Conservation (phyloP, 495 filamentous ascomycete species). For the Chaetomidium leptoderma region DNA sequence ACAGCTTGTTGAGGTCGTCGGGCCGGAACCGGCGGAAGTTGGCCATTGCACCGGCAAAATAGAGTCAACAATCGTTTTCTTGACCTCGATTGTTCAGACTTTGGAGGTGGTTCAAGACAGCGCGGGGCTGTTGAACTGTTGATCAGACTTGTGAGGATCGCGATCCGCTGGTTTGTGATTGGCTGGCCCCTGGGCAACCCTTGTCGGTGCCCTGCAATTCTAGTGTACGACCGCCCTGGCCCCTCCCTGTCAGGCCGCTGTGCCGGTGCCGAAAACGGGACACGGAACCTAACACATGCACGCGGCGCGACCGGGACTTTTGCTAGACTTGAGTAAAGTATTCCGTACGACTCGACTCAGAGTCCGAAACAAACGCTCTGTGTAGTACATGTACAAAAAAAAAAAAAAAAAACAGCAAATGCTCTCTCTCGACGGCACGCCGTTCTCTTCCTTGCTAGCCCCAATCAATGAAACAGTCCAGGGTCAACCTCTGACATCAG, state of each 20-base stretch:
- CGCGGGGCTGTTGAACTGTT: too few relatives aligned
- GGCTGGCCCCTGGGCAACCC: not conserved
- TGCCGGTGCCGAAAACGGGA: not conserved
- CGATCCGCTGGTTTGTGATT: too few relatives aligned
- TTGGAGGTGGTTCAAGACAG: not conserved
- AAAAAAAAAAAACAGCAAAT: too few relatives aligned
- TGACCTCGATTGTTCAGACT: not conserved
- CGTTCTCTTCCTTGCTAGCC: not conserved
- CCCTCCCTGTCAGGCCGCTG: not conserved
- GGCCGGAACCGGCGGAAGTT: conserved; percentile 46
- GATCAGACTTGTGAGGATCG: too few relatives aligned
- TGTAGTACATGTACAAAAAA: too few relatives aligned
- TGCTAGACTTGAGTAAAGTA: too few relatives aligned
- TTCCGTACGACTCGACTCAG: too few relatives aligned
- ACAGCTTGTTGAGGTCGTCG: conserved; percentile 52
- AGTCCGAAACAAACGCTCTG: too few relatives aligned
- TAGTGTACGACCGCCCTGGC: not conserved
- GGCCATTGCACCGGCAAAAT: conserved; percentile 34
- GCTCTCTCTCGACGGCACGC: not conserved
- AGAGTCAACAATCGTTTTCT: too few relatives aligned
- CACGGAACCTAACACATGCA: not conserved
- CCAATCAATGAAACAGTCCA: not conserved
- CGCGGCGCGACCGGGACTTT: too few relatives aligned
- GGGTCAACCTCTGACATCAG: not conserved
- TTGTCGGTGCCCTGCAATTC: not conserved